These are phyloP conservation scores for Terana coerulea DNA, from an alignment of 768 basidiomycete genomes.

Conservation along the genomic window DNA sequence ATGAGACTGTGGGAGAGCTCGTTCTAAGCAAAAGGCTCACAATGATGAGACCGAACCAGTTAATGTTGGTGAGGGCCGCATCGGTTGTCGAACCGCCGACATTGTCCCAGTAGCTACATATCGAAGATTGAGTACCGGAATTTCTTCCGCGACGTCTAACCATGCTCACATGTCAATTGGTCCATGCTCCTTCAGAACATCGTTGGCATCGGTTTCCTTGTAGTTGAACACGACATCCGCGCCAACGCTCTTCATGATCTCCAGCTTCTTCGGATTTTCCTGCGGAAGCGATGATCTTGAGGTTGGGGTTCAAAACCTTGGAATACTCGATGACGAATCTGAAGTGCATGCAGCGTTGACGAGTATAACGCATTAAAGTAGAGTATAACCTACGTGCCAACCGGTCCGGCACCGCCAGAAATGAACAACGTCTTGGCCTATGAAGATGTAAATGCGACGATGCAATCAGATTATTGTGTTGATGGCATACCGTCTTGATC, in stretches of 20 bases:
- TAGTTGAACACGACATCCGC: slow-evolving; percentile 8
- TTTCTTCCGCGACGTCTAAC: not conserved
- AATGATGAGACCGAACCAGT: not conserved
- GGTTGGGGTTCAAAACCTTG: not conserved
- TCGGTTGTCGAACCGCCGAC: slow-evolving; percentile 6
- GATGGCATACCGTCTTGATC: slow-evolving; percentile 36
- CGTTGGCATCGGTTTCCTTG: slow-evolving; percentile 1
- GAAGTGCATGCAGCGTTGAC: not conserved
- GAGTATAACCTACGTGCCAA: slow-evolving; percentile 1
- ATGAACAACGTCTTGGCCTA: slow-evolving; percentile 7
- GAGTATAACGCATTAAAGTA: not conserved
- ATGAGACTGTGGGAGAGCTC: not conserved
- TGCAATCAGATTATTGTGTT: too few relatives aligned
- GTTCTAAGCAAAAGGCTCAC: not conserved
- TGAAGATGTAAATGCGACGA: too few relatives aligned
- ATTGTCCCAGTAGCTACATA: slow-evolving; percentile 7
- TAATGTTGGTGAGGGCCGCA: slow-evolving; percentile 6
- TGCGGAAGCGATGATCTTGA: slow-evolving; percentile 10
- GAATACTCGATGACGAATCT: slow-evolving; percentile 7
- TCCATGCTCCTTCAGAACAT: slow-evolving; percentile 1
- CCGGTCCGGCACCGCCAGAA: not conserved
- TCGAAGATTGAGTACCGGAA: not conserved
- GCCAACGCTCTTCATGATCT: not conserved
- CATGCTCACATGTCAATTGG: slow-evolving; percentile 8
- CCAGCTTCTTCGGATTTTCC: slow-evolving; percentile 2